Evolutionary conservation across 805 yeast species (phyloP).

Genomic region (Hanseniaspora meyeri): DNA sequence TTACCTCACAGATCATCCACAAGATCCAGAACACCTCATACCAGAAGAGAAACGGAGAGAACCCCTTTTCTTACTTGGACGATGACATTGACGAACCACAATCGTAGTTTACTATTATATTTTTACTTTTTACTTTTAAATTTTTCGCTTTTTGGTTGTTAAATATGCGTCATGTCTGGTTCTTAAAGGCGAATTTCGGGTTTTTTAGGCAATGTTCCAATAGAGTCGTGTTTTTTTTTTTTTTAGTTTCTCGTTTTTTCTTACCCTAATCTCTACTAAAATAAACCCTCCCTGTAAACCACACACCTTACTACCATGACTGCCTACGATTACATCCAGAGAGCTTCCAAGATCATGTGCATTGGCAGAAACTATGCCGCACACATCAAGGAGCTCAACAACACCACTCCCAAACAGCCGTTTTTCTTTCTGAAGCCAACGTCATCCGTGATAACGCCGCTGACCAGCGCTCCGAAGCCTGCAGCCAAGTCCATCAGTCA

Average conservation of each 20-base stretch:
- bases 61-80: conserved; percentile 20
- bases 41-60: conserved; percentile 22
- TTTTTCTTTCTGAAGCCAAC: conserved; percentile 87
- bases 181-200: not conserved
- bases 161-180: not conserved
- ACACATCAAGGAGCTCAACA: conserved; percentile 81
- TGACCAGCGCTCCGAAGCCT: conserved; percentile 19
- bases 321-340: conserved; percentile 43
- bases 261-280: no score
- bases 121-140: not conserved
- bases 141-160: not conserved
- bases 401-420: conserved; percentile 69
- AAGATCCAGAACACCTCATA: not conserved
- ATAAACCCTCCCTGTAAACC: not conserved
- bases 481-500: conserved; percentile 2
- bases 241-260: no score
- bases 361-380: conserved; percentile 97
- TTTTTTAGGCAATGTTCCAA: not conserved
- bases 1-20: not conserved
- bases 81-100: conserved; percentile 2
- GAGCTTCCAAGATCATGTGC: conserved; percentile 72
- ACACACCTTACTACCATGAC: conserved; percentile 20
- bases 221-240: no score
- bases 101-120: not conserved
- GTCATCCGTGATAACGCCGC: conserved; percentile 56